These are phyloP conservation scores for Trametes punicea DNA, from an alignment of 768 basidiomycete genomes.

Conservation along the genomic window DNA sequence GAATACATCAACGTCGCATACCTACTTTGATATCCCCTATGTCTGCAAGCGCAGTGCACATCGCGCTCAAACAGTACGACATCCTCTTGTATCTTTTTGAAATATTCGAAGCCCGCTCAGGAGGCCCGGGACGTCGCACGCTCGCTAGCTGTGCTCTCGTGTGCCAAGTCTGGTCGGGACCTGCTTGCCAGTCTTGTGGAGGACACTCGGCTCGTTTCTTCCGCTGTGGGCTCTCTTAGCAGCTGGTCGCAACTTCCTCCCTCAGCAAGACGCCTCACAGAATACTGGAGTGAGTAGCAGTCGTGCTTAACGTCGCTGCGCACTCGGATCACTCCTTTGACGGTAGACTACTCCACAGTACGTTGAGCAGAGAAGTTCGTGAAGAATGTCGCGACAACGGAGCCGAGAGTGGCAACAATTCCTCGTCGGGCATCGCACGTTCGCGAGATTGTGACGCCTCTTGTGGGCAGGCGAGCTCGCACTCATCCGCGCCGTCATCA, in stretches of 20 bases:
- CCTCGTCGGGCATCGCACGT: conserved; percentile 7
- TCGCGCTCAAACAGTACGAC: too few species aligned
- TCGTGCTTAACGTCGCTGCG: too few species aligned
- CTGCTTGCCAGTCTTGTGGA: conserved; percentile 10
- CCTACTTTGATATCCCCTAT: too few species aligned
- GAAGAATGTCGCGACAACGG: neutral
- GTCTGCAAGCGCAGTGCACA: too few species aligned
- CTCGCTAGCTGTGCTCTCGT: conserved; percentile 11
- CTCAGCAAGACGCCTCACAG: neutral
- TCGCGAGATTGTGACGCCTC: neutral
- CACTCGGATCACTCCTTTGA: neutral
- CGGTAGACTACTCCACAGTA: neutral
- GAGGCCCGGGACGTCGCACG: neutral
- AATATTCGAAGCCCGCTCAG: neutral
- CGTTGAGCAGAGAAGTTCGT: conserved; percentile 10
- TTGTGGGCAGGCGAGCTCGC: neutral
- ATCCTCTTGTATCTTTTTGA: conserved; percentile 7
- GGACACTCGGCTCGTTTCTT: neutral
- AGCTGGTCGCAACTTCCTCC: conserved; percentile 1
- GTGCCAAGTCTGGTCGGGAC: conserved; percentile 3
- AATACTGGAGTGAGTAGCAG: conserved; percentile 9
- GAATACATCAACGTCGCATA: too few species aligned
- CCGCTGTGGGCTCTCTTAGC: conserved; percentile 10
- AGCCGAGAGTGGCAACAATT: conserved; percentile 9
- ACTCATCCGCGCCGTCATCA: conserved; percentile 2